Evolutionary conservation across 2,329 filamentous ascomycete species (phyloP).

Genomic region (Tolypocladium album): DNA sequence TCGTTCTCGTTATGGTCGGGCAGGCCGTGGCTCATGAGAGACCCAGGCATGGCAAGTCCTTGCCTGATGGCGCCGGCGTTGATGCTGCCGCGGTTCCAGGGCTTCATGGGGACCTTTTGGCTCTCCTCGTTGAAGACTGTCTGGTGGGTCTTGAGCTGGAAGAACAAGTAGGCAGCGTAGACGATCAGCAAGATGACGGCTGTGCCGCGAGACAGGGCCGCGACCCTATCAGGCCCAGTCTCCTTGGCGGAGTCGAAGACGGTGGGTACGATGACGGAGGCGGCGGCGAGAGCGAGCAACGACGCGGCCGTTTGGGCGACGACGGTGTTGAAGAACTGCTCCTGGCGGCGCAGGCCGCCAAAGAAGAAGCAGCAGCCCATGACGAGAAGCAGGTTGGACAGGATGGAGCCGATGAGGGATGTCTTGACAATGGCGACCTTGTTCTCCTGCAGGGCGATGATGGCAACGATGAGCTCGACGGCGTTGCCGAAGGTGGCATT

Average conservation of each 20-base stretch:
- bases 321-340: constrained; percentile 86
- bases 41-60: constrained; percentile 28
- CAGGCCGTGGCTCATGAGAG: constrained; percentile 24
- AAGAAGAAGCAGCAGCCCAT: constrained; percentile 91
- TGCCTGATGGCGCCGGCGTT: constrained; percentile 22
- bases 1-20: constrained; percentile 25
- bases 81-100: constrained; percentile 24
- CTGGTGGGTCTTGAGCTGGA: constrained; percentile 81
- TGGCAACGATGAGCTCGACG: constrained; percentile 78
- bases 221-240: constrained; percentile 37
- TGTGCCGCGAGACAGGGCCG: constrained; percentile 59
- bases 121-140: constrained; percentile 71
- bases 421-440: constrained; percentile 85
- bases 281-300: constrained; percentile 67
- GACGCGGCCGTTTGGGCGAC: constrained; percentile 85
- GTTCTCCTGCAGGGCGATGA: constrained; percentile 65
- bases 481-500: constrained; percentile 93
- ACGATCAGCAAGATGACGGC: constrained; percentile 73
- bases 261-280: constrained; percentile 78
- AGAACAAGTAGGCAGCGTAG: constrained; percentile 75
- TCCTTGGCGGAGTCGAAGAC: constrained; percentile 55
- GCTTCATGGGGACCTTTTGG: constrained; percentile 60
- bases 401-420: constrained; percentile 80
- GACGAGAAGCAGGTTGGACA: constrained; percentile 82
- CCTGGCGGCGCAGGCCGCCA: constrained; percentile 64